Base-by-base conservation (phyloP, 148 eudicot species). In the Rhododendron kiyosumense region DNA sequence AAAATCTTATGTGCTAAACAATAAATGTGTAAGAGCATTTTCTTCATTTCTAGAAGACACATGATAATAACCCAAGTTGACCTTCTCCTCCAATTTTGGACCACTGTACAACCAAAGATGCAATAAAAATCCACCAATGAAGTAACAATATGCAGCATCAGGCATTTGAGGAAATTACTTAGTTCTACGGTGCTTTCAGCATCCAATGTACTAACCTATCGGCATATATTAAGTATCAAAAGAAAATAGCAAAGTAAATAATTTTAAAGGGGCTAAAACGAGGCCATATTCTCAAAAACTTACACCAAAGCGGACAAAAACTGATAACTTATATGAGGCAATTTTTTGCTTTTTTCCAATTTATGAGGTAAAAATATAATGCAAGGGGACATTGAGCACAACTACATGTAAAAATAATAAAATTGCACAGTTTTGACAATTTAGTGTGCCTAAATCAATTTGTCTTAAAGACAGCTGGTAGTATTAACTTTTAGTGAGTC, bases 31-130 rank as follows among this genome's bases (percentile, higher is more conserved):
- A 2, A 6, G 41, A 79, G 63, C 38, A 79, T 28, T 26, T 81
- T 81, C 81, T 43, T 78, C 52, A 45, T 45, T 78, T 78, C 14
- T 15, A 45, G 26, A 77, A 77, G 51, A 77, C 46, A 78, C 24
- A 1, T n/a, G 5, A 77, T 10, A 8, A 14, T 22, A 36, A 20
- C 41, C 22, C 43, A 13, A 26, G 18, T 30, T 22, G 45, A 43
- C 54, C n/a, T 3, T 45, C 49, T 46, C 30, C 30, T 9, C 81
- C 17, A 0, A 10, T n/a, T 24, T 43, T 24, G 13, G 52, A 7
- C 81, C 81, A 79, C 15, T 79, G 81, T 12, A 79, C 14, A 48
- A 26, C 81, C 34, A 79, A 48, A 48, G 34, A 79, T 51, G 80
- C 63, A 17, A 28, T 24, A 15, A 30, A 80, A 48, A 28, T 48